Percentiles rank a stretch among this genome's conserved stretches.
Conservation (phyloP, 2,329 filamentous ascomycete species). For the Nothophaeocryptopus gaeumannii region DNA sequence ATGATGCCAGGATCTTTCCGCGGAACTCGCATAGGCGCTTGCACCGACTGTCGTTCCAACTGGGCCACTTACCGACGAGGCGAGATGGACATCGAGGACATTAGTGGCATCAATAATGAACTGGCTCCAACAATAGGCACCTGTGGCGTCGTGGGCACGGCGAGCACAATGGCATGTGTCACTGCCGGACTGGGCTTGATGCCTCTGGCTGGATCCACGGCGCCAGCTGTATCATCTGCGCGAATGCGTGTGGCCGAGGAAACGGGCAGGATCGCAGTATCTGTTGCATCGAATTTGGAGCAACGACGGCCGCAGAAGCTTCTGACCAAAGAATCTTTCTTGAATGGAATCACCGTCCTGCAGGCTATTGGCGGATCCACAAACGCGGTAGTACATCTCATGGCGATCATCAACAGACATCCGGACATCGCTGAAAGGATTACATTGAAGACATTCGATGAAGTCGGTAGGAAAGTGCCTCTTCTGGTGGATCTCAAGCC, state of each 20-base stretch:
- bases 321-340: conserved; percentile 47
- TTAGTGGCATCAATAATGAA: conserved; percentile 67
- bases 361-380: conserved; percentile 47
- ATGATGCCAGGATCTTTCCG: conserved; percentile 71
- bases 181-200: conserved; percentile 54
- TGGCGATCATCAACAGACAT: conserved; percentile 51
- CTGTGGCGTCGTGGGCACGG: conserved; percentile 59
- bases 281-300: conserved; percentile 36
- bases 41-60: conserved; percentile 71
- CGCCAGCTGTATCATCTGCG: conserved; percentile 53
- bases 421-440: conserved; percentile 47
- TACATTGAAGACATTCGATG: conserved; percentile 47
- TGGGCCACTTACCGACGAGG: conserved; percentile 69
- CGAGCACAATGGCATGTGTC: conserved; percentile 57
- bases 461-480: conserved; percentile 48
- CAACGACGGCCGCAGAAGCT: conserved; percentile 45
- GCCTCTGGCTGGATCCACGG: conserved; percentile 52
- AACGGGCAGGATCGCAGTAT: conserved; percentile 51
- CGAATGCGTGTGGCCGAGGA: conserved; percentile 54
- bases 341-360: conserved; percentile 47
- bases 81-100: conserved; percentile 68
- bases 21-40: conserved; percentile 66
- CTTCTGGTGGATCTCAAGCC: conserved; percentile 53
- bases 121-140: conserved; percentile 64
- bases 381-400: conserved; percentile 45